Evolutionary conservation across 192 early-diverging fungal species (phyloP).

Genomic region (Coemansia sp.): DNA sequence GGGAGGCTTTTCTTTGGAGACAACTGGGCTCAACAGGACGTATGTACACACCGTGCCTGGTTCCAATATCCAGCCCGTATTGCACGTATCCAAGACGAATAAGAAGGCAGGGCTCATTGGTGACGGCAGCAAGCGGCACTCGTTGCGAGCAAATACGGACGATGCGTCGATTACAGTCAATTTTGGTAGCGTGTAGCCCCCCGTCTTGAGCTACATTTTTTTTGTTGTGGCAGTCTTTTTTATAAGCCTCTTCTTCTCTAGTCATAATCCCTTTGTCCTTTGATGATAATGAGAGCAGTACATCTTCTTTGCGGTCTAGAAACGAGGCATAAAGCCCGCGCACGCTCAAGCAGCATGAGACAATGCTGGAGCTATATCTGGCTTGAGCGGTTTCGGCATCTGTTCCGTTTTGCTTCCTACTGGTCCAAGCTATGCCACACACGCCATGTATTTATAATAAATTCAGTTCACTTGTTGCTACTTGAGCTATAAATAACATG

Average conservation of each 20-base stretch:
- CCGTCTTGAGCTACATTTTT: not conserved
- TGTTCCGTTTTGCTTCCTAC: not conserved
- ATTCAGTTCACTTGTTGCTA: not conserved
- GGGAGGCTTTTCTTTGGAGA: conserved; percentile 46
- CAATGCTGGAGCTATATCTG: not conserved
- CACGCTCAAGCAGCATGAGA: not conserved
- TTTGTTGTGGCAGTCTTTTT: not conserved
- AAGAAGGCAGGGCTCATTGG: conserved; percentile 30
- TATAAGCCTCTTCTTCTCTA: not conserved
- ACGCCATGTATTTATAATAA: not conserved
- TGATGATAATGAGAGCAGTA: not conserved
- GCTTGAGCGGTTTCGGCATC: not conserved
- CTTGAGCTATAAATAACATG: not conserved
- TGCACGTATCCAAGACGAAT: conserved; percentile 37
- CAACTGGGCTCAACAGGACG: conserved; percentile 35
- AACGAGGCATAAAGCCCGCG: not conserved
- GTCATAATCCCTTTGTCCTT: not conserved
- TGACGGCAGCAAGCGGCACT: conserved; percentile 31
- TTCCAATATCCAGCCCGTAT: conserved; percentile 15
- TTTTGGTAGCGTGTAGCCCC: conserved; percentile 28
- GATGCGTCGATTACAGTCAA: conserved; percentile 37
- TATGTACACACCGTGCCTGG: conserved; percentile 34
- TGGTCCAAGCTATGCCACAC: not conserved
- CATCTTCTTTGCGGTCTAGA: not conserved
- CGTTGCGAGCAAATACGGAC: conserved; percentile 32